Percentiles rank a stretch among this genome's conserved stretches.
These are phyloP conservation scores for Globisporangium iwayamae DNA, from an alignment of 352 stramenopile genomes.

Conservation along the genomic window DNA sequence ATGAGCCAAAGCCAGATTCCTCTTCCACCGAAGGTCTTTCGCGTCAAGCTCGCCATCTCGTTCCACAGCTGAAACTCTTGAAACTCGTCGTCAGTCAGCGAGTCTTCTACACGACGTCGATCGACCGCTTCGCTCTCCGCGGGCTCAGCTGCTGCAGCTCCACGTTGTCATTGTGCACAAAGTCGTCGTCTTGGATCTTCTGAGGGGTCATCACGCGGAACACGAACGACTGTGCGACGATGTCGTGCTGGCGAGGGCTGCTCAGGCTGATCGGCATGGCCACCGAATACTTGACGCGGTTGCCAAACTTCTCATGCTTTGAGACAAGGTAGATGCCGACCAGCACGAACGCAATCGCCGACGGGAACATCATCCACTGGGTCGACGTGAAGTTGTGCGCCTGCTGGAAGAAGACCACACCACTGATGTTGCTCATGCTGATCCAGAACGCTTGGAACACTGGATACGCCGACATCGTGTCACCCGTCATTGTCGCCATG, in stretches of 20 bases:
- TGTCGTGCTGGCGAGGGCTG: constrained; percentile 80
- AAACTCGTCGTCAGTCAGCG: background rate
- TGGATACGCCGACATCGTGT: constrained; percentile 84
- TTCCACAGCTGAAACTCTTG: background rate
- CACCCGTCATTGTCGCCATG: constrained; percentile 79
- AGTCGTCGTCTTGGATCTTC: constrained; percentile 61
- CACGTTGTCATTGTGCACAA: constrained; percentile 32
- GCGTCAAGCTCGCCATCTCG: constrained; percentile 1
- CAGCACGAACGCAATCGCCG: constrained; percentile 65
- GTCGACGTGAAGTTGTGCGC: constrained; percentile 74
- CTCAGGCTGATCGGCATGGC: constrained; percentile 86
- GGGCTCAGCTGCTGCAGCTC: constrained; percentile 21
- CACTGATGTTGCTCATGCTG: constrained; percentile 84
- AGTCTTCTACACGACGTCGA: constrained; percentile 45
- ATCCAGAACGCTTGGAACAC: constrained; percentile 90
- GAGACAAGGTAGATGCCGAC: constrained; percentile 76
- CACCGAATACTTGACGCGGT: constrained; percentile 87
- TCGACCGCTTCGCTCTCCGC: constrained; percentile 19
- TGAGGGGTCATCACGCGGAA: constrained; percentile 83
- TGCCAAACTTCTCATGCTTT: constrained; percentile 88
- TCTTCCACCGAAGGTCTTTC: constrained; percentile 20
- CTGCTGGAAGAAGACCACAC: constrained; percentile 87
- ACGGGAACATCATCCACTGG: constrained; percentile 84
- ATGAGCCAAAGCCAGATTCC: constrained; percentile 15
- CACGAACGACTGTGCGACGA: constrained; percentile 86